Base-by-base conservation (phyloP, 2,329 filamentous ascomycete genomes). In the Fusarium sambucinum region DNA sequence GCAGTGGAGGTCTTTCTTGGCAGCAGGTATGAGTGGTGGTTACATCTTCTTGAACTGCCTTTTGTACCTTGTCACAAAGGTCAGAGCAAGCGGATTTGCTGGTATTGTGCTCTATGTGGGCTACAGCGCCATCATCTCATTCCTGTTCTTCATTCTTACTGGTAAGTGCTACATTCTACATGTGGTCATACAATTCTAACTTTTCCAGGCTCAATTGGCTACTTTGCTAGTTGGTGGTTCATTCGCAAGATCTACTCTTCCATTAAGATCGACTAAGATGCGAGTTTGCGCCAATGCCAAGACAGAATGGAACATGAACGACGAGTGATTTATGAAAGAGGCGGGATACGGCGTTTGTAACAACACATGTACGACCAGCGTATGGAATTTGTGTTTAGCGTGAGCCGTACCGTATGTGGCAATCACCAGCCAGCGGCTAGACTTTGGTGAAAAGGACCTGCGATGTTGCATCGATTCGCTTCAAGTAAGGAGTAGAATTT, bases 1-100 rank as follows among this genome's bases (percentile, higher is more conserved):
- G 96, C 96, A 98, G 75, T 99, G 96, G 96, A 89, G 96, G 53
- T 90, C 94, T 8, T 99, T 99, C 83, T 86, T 93, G 62, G 95
- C 93, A 3, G 94, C 94, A 1, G 96, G 96, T 60, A 95, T 94
- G 76, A 96, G 92, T 53, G 94, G 94, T 2, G 87, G 88, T 16
- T 99, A 98, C 77, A 94, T 99, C 45, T 98, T 98, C 79, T 82
- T 92, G 38, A 96, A 97, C 79, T 94, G 94, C 54, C 80, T 99
- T 71, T 85, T 97, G 54, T 98, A 97, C 81, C 96, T 96, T 87
- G 82, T 94, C 35, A 94, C 92, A 74, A 94, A 95, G 78, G 85
- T 98, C 61, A 94, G 91, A 73, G 90, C 98, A 69, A 90, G 92
- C 58, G 92, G 92, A 13, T 82, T 97, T 74, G 92, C 94, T 1